Evolutionary conservation across 192 early-diverging fungal genomes (phyloP).

Genomic region (Endogone sp.): DNA sequence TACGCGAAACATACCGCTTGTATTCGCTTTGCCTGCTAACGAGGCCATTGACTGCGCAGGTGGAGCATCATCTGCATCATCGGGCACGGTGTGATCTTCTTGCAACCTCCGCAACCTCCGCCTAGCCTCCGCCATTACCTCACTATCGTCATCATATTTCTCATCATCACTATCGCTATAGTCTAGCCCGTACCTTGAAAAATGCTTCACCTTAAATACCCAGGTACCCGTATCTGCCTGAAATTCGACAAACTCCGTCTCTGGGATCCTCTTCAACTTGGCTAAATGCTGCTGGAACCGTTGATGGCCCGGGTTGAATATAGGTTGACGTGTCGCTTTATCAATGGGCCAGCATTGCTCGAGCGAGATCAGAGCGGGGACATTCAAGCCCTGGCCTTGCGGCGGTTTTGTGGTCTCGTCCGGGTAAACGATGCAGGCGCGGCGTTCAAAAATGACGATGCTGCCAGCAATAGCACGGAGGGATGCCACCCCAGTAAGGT

Average conservation of each 20-base stretch:
- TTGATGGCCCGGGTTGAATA: slow-evolving; percentile 66
- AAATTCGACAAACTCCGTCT: slow-evolving; percentile 80
- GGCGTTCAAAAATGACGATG: slow-evolving; percentile 71
- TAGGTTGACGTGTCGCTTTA: slow-evolving; percentile 61
- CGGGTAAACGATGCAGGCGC: slow-evolving; percentile 77
- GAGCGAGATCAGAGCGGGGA: slow-evolving; percentile 74
- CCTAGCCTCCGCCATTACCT: too few species aligned
- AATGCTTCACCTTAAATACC: slow-evolving; percentile 90
- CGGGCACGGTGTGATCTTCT: too few species aligned
- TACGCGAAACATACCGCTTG: too few species aligned
- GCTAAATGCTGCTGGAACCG: slow-evolving; percentile 62
- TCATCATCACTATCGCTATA: slow-evolving; percentile 64
- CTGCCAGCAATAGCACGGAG: slow-evolving; percentile 67
- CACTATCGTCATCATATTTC: slow-evolving; percentile 20
- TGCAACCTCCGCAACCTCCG: too few species aligned
- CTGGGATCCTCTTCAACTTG: slow-evolving; percentile 63
- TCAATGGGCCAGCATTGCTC: slow-evolving; percentile 83
- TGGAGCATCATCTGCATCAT: too few species aligned
- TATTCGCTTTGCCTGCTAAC: too few species aligned
- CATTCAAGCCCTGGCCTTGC: slow-evolving; percentile 85
- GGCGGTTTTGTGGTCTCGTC: slow-evolving; percentile 75
- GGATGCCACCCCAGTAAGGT: slow-evolving; percentile 61
- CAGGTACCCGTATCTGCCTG: slow-evolving; percentile 70
- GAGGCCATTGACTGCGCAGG: too few species aligned
- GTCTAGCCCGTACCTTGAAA: slow-evolving; percentile 76